These are phyloP conservation scores for Suhomyces xylopsoci DNA, from an alignment of 805 yeast species.

Conservation along the genomic window DNA sequence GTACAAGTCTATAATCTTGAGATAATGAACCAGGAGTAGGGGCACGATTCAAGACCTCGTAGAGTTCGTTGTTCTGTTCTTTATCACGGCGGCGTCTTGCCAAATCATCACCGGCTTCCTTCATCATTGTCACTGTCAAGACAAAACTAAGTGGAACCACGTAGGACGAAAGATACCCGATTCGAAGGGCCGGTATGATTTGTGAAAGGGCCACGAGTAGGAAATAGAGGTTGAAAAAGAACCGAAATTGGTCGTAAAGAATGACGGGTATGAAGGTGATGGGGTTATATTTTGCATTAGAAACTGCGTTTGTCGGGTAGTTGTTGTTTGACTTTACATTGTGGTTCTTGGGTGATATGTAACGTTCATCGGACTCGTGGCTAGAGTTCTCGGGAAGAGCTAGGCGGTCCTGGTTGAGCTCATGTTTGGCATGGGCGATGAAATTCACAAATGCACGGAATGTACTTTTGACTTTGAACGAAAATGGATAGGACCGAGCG, in stretches of 20 bases:
- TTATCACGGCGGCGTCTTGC: conserved; percentile 85
- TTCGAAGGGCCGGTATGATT: conserved; percentile 81
- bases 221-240: conserved; percentile 91
- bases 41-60: conserved; percentile 55
- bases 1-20: conserved; percentile 24
- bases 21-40: conserved; percentile 13
- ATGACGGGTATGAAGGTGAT: conserved; percentile 84
- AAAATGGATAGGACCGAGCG: conserved; percentile 2
- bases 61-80: conserved; percentile 82
- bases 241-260: conserved; percentile 93
- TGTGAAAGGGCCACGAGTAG: conserved; percentile 92
- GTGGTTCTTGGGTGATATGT: conserved; percentile 33
- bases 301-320: conserved; percentile 64
- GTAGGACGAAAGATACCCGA: conserved; percentile 90
- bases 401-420: conserved; percentile 23
- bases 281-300: conserved; percentile 92
- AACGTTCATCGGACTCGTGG: conserved; percentile 25
- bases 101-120: conserved; percentile 93
- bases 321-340: conserved; percentile 22
- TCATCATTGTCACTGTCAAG: conserved; percentile 85
- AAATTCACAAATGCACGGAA: conserved; percentile 13
- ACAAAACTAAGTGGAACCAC: conserved; percentile 94
- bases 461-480: conserved; percentile 9
- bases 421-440: conserved; percentile 23
- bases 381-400: conserved; percentile 8